Conservation (phyloP, 2,329 filamentous ascomycete species). For the Gremmenia infestans region DNA sequence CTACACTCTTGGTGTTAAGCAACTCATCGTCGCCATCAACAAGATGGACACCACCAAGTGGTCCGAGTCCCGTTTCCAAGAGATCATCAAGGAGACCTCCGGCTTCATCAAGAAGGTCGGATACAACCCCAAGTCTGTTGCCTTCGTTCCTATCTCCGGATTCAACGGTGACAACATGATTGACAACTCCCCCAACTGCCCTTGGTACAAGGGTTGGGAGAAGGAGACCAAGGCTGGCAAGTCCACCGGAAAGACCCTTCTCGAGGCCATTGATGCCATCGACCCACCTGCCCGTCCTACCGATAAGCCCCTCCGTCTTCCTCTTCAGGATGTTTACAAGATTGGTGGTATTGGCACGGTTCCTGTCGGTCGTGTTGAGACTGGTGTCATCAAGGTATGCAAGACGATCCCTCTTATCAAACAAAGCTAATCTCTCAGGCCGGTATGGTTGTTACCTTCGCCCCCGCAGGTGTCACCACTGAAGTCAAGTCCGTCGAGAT, state of each 20-base stretch:
- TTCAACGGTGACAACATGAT: slow-evolving; percentile 99
- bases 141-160: slow-evolving; percentile 99
- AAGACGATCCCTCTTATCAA: slow-evolving; percentile 32
- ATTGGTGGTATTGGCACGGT: slow-evolving; percentile 99
- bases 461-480: slow-evolving; percentile 97
- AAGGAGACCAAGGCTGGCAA: slow-evolving; percentile 93
- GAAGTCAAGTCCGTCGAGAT: slow-evolving; percentile 99
- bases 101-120: slow-evolving; percentile 99
- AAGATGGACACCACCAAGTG: slow-evolving; percentile 99
- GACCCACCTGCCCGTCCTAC: slow-evolving; percentile 87
- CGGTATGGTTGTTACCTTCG: slow-evolving; percentile 95
- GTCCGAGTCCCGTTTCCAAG: slow-evolving; percentile 91
- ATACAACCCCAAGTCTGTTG: slow-evolving; percentile 98
- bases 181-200: slow-evolving; percentile 79
- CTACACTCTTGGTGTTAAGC: slow-evolving; percentile 99
- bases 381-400: slow-evolving; percentile 77
- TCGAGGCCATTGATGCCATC: slow-evolving; percentile 97
- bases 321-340: slow-evolving; percentile 99
- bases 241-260: slow-evolving; percentile 90
- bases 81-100: slow-evolving; percentile 99
- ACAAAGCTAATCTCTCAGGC: slow-evolving; percentile 60
- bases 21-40: slow-evolving; percentile 99
- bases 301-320: slow-evolving; percentile 99
- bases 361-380: slow-evolving; percentile 99
- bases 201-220: slow-evolving; percentile 99